Evolutionary conservation across 805 yeast species (phyloP).

Genomic region (Yarrowia divulgata): DNA sequence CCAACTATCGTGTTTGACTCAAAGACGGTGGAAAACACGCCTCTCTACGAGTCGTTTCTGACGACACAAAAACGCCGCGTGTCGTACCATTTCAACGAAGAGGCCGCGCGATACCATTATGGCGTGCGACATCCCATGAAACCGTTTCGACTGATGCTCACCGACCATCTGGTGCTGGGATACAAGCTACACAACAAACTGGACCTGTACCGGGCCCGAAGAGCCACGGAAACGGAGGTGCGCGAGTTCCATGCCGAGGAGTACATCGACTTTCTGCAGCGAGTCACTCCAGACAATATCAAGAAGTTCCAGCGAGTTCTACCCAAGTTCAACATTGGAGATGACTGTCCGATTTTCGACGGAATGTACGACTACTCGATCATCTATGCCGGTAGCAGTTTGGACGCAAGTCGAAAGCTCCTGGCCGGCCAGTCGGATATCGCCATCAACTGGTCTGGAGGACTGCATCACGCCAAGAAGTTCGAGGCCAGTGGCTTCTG

Average conservation of each 20-base stretch:
- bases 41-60: conserved; percentile 57
- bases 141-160: conserved; percentile 90
- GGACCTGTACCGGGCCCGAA: conserved; percentile 86
- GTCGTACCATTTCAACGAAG: conserved; percentile 87
- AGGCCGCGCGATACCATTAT: conserved; percentile 81
- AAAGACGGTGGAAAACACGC: conserved; percentile 55
- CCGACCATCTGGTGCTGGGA: conserved; percentile 86
- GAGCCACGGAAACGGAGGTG: conserved; percentile 83
- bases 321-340: conserved; percentile 85
- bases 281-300: conserved; percentile 77
- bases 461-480: conserved; percentile 91
- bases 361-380: conserved; percentile 92
- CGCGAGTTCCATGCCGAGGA: conserved; percentile 86
- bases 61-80: conserved; percentile 55
- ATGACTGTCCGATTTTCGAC: conserved; percentile 93
- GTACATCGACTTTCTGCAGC: conserved; percentile 76
- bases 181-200: conserved; percentile 86
- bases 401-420: conserved; percentile 88
- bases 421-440: conserved; percentile 84
- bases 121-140: conserved; percentile 99
- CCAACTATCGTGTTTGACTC: conserved; percentile 55
- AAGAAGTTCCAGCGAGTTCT: conserved; percentile 63
- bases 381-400: conserved; percentile 85
- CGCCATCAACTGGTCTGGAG: conserved; percentile 94
- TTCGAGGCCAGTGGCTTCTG: conserved; percentile 91